Conservation (phyloP, 106 monocot genomes). For the Iris macrosiphon region DNA sequence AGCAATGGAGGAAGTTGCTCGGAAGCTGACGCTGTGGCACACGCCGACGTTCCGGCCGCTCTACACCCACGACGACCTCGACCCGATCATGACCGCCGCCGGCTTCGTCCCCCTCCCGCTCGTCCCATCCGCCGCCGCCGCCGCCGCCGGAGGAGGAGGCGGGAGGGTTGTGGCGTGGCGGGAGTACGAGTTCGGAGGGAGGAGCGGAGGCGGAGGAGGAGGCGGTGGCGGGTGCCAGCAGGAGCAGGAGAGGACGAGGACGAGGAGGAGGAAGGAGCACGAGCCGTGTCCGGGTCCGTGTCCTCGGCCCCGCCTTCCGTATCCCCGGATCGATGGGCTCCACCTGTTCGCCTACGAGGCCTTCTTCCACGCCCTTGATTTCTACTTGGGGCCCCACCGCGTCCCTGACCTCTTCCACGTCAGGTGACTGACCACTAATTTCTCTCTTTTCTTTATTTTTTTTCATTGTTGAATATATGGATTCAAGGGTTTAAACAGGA, state of each 20-base stretch:
- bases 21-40: conserved; percentile 64
- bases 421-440: conserved; percentile 21
- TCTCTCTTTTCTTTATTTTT: background rate
- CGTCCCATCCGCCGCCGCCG: background rate
- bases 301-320: conserved; percentile 52
- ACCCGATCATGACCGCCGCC: conserved; percentile 44
- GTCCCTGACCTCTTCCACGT: conserved; percentile 62
- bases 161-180: conserved; percentile 23
- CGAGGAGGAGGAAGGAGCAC: conserved; percentile 1
- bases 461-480: too few relatives aligned
- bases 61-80: conserved; percentile 61
- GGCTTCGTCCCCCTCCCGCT: conserved; percentile 39
- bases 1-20: conserved; percentile 36
- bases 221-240: conserved; percentile 6
- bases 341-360: conserved; percentile 51
- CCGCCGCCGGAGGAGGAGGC: background rate
- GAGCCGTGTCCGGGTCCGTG: background rate
- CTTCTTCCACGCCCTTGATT: conserved; percentile 52
- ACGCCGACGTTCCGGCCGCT: conserved; percentile 59
- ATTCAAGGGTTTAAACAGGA: too few relatives aligned
- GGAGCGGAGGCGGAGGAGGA: background rate
- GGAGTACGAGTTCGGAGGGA: conserved; percentile 40
- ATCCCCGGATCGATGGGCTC: conserved; percentile 49
- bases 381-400: conserved; percentile 31
- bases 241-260: background rate